A percentile compares a stretch with the other conserved stretches of the same genome.
These are phyloP conservation scores for Candolleomyces efflorescens DNA, from an alignment of 768 basidiomycete species.

Conservation along the genomic window DNA sequence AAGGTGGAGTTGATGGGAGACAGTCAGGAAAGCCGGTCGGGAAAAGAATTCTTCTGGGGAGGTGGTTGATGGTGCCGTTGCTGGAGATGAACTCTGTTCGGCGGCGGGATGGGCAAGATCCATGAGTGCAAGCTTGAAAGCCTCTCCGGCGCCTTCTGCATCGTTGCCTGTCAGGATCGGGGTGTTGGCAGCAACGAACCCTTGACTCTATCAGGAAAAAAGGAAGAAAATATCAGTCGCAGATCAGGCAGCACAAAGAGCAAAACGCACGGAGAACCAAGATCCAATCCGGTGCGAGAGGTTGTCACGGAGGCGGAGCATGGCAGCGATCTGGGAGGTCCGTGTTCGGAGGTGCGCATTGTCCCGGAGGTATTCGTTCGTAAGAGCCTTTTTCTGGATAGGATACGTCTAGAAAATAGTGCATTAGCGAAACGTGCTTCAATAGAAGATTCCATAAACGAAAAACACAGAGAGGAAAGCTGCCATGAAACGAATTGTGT, in stretches of 20 bases:
- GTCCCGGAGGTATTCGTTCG: constrained; percentile 77
- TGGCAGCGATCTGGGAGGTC: constrained; percentile 64
- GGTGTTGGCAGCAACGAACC: constrained; percentile 75
- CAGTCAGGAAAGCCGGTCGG: constrained; percentile 79
- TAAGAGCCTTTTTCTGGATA: constrained; percentile 85
- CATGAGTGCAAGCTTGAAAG: constrained; percentile 63
- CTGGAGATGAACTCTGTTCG: constrained; percentile 23
- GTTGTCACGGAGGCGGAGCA: constrained; percentile 68
- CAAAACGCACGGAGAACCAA: constrained; percentile 64
- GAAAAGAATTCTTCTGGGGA: constrained; percentile 60
- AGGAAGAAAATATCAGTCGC: not conserved
- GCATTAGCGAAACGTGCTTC: too few relatives aligned
- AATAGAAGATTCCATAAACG: too few relatives aligned
- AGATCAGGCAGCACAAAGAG: not conserved
- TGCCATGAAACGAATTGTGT: too few relatives aligned
- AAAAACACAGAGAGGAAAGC: too few relatives aligned
- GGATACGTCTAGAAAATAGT: constrained; percentile 61
- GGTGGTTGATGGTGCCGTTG: constrained; percentile 3
- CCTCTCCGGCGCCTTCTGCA: constrained; percentile 95
- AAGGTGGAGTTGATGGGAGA: constrained; percentile 94
- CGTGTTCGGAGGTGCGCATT: constrained; percentile 86
- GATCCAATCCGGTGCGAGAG: constrained; percentile 53
- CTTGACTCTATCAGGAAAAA: constrained; percentile 60
- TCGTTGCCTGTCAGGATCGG: constrained; percentile 90
- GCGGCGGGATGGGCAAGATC: constrained; percentile 10